These are phyloP conservation scores for Cordyceps fumosorosea DNA, from an alignment of 2,329 filamentous ascomycete genomes.

Conservation along the genomic window DNA sequence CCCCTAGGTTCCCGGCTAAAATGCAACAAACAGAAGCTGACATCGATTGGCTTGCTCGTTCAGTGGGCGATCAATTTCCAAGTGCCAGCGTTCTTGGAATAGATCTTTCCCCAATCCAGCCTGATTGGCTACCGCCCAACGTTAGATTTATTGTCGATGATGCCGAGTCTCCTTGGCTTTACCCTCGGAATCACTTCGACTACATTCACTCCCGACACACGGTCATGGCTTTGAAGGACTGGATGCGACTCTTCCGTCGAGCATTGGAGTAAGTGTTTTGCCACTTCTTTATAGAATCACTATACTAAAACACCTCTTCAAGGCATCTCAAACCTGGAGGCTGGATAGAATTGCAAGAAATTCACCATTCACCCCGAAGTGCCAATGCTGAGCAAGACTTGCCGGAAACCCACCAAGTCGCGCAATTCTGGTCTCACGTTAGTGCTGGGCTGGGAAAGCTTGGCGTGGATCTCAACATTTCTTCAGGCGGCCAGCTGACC, in stretches of 20 bases:
- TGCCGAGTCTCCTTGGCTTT: slow-evolving; percentile 49
- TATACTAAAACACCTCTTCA: background rate
- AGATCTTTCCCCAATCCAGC: slow-evolving; percentile 44
- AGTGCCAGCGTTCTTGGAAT: slow-evolving; percentile 38
- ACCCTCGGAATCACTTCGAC: slow-evolving; percentile 49
- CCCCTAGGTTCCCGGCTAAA: background rate
- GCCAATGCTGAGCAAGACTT: slow-evolving; percentile 34
- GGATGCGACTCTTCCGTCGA: slow-evolving; percentile 41
- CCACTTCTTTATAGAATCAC: too few relatives aligned
- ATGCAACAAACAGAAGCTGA: slow-evolving; percentile 12
- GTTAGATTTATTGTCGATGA: slow-evolving; percentile 52
- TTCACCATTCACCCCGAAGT: slow-evolving; percentile 42
- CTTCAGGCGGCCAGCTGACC: slow-evolving; percentile 34
- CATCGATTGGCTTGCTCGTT: background rate
- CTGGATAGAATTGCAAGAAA: slow-evolving; percentile 50
- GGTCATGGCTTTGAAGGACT: slow-evolving; percentile 50
- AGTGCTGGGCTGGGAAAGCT: slow-evolving; percentile 36
- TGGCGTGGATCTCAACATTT: slow-evolving; percentile 41
- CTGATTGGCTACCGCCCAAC: slow-evolving; percentile 48
- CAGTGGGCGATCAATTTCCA: slow-evolving; percentile 41
- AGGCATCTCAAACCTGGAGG: slow-evolving; percentile 48
- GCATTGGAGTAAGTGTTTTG: slow-evolving; percentile 36
- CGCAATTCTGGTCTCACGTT: slow-evolving; percentile 41
- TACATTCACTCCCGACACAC: slow-evolving; percentile 55
- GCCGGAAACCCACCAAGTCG: slow-evolving; percentile 33